Conservation (phyloP, 176 grass and related monocot genomes). For the Bonia amplexicaulis region DNA sequence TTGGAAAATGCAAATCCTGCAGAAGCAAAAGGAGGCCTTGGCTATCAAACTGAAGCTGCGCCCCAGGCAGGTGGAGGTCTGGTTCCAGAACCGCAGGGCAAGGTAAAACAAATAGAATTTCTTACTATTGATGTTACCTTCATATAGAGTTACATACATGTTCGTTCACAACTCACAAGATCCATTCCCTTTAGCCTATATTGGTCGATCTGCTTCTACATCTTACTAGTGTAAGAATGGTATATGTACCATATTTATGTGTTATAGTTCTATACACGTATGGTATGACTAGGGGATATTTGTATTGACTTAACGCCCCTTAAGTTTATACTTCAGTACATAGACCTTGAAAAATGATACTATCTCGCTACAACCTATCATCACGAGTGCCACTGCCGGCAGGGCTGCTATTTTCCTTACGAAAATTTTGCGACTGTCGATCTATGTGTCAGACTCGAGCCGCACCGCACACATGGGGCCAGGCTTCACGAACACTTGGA, state of each 20-base stretch:
- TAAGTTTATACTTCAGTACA: not conserved
- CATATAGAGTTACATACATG: not conserved
- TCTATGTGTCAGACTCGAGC: not conserved
- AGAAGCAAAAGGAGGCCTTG: conserved; percentile 96
- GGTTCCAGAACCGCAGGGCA: conserved; percentile 99
- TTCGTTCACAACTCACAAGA: too few relatives aligned
- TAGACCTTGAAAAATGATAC: not conserved
- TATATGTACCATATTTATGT: not conserved
- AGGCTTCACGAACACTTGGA: not conserved
- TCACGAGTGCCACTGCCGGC: not conserved
- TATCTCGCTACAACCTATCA: not conserved
- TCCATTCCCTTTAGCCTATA: too few relatives aligned
- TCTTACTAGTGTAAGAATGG: not conserved
- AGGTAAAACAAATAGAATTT: conserved; percentile 38
- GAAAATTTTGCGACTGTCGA: not conserved
- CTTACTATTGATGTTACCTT: not conserved
- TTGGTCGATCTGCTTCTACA: not conserved
- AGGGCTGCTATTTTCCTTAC: not conserved
- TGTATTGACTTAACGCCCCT: too few relatives aligned
- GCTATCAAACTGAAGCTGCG: conserved; percentile 81
- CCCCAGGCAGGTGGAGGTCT: conserved; percentile 95
- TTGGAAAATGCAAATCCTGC: conserved; percentile 55
- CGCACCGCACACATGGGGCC: not conserved
- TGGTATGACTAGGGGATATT: not conserved
- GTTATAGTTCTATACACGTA: not conserved